Base-by-base conservation (phyloP, 805 yeast genomes). In the Pichia exigua region DNA sequence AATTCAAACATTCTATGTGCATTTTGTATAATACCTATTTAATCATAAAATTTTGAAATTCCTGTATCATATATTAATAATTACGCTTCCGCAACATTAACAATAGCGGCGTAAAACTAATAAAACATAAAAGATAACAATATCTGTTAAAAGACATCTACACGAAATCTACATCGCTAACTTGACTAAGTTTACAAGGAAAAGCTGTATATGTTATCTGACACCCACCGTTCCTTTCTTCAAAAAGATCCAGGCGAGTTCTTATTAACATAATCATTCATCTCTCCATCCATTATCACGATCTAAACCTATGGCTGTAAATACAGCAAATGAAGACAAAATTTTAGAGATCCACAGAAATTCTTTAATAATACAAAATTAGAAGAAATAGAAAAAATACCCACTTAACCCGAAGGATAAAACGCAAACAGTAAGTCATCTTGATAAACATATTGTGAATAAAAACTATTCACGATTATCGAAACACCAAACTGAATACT, bases 231-330 rank as follows among this genome's bases (percentile, higher is more conserved):
- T 65, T 65, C 69, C 58, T 48, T 54, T 56, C 57, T 48, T 42
- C 44, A 42, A 21, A 46, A 40, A 53, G 59, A 60, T 65, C 69
- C 69, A 65, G 68, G 63, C 68, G 69, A 57, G 69, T 65, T 65
- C 69, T 65, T 65, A 65, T 62, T 57, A 61, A 60, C 68, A 63
- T 57, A 58, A 42, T 42, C 53, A 27, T 59, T 56, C 22, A 53
- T 65, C 68, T 65, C 47, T 60, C 69, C 68, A 60, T 57, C 67
- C 61, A 51, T 57, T 57, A 65, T 65, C 69, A 63, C 69, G 69
- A 52, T 58, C 56, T 54, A 57, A 62, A 62, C 54, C 65, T 51
- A 51, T 21, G 42, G 28, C 41, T 44, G 35, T 4, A 47, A 46
- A 39, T 17, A 38, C 42, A 47, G 42, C 51, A 47, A 47, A 51